Percentiles rank a stretch among this genome's conserved stretches.
Conservation (phyloP, 2,329 filamentous ascomycete species). For the Xylariales sp. region DNA sequence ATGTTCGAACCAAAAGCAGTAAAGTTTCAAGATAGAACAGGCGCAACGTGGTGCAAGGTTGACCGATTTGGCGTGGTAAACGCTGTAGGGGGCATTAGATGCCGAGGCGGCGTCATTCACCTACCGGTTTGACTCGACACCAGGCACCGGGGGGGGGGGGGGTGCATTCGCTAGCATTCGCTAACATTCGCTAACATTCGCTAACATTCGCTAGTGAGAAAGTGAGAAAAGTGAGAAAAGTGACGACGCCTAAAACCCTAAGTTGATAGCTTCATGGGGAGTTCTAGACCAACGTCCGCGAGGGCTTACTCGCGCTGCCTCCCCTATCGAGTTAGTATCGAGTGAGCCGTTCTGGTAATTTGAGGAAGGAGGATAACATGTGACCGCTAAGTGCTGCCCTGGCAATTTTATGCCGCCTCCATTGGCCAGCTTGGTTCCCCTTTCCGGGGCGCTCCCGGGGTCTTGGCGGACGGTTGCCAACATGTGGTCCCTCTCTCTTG, state of each 20-base stretch:
- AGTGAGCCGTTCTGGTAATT: slow-evolving; percentile 29
- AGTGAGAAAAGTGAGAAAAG: background rate
- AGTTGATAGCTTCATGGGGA: slow-evolving; percentile 3
- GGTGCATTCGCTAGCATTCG: too few relatives aligned
- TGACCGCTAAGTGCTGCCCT: slow-evolving; percentile 26
- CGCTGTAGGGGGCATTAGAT: background rate
- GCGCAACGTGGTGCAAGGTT: slow-evolving; percentile 3
- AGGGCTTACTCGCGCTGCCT: slow-evolving; percentile 13
- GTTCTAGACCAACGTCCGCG: background rate
- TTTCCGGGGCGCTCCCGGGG: slow-evolving; percentile 11
- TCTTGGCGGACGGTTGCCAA: slow-evolving; percentile 18
- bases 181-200: too few relatives aligned
- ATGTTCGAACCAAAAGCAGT: slow-evolving; percentile 16
- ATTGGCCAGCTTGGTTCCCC: slow-evolving; percentile 25
- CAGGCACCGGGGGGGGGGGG: background rate
- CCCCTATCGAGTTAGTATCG: slow-evolving; percentile 34
- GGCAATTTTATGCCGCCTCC: slow-evolving; percentile 12
- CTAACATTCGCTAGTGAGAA: background rate
- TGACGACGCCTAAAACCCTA: background rate
- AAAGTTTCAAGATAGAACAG: slow-evolving; percentile 6
- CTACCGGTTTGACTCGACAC: slow-evolving; percentile 9
- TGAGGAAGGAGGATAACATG: slow-evolving; percentile 36
- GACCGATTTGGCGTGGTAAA: slow-evolving; percentile 3
- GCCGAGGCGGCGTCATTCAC: slow-evolving; percentile 24
- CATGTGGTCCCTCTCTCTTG: slow-evolving; percentile 12